These are phyloP conservation scores for Musa itinerans DNA, from an alignment of 176 grass and related monocot genomes.

Conservation along the genomic window DNA sequence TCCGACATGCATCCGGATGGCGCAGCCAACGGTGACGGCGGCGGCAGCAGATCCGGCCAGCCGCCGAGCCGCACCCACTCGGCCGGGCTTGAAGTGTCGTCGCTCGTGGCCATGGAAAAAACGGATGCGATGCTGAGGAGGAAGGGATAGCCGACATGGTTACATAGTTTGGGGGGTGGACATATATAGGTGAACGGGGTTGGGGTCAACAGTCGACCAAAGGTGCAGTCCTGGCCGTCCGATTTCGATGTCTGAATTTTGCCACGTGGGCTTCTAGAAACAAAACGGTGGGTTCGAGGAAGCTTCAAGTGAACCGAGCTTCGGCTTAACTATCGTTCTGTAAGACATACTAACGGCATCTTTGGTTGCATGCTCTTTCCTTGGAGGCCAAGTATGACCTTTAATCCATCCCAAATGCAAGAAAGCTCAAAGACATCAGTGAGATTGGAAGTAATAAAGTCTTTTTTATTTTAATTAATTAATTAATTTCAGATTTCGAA, in stretches of 20 bases:
- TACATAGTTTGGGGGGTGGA: neutral
- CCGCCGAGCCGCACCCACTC: neutral
- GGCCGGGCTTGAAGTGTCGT: neutral
- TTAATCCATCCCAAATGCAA: too few relatives aligned
- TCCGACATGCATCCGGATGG: neutral
- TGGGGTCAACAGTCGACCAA: neutral
- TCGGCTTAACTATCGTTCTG: too few relatives aligned
- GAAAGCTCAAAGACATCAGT: too few relatives aligned
- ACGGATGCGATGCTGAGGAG: neutral
- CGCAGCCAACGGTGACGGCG: neutral
- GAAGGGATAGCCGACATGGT: neutral
- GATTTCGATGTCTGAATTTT: neutral
- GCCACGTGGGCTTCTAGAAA: too few relatives aligned
- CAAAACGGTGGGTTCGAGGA: too few relatives aligned
- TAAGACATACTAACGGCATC: too few relatives aligned
- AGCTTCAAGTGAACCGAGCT: too few relatives aligned
- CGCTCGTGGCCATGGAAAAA: neutral
- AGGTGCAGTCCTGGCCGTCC: neutral
- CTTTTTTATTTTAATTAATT: too few relatives aligned
- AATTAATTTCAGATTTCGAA: too few relatives aligned
- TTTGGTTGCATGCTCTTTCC: too few relatives aligned
- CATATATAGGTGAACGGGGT: neutral
- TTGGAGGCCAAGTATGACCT: too few relatives aligned
- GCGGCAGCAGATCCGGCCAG: neutral
- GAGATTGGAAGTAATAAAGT: too few relatives aligned